These are phyloP conservation scores for Venustampulla echinocandica DNA, from an alignment of 495 filamentous ascomycete genomes.

Conservation along the genomic window DNA sequence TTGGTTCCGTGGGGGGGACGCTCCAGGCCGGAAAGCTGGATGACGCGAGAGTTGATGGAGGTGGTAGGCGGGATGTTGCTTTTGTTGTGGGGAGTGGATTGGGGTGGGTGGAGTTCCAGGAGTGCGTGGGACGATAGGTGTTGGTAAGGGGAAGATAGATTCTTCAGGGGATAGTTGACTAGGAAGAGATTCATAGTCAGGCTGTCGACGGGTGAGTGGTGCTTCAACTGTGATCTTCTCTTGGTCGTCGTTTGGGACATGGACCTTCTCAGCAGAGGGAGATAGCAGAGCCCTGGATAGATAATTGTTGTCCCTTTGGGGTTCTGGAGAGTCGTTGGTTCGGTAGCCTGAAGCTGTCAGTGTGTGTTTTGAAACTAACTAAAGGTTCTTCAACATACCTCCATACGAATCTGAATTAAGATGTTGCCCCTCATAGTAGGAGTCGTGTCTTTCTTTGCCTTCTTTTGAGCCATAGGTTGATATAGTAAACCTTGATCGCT, in stretches of 20 bases:
- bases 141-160: neutral
- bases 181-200: too few relatives aligned
- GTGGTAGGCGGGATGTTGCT: slow-evolving; percentile 11
- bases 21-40: slow-evolving; percentile 8
- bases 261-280: neutral
- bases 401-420: neutral
- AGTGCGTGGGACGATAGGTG: neutral
- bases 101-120: neutral
- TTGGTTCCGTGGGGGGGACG: neutral
- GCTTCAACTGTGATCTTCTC: neutral
- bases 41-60: slow-evolving; percentile 8
- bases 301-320: neutral
- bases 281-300: neutral
- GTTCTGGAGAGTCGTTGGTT: neutral
- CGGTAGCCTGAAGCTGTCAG: neutral
- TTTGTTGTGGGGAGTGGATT: slow-evolving; percentile 4
- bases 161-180: slow-evolving; percentile 5
- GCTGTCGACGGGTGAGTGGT: neutral
- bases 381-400: neutral
- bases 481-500: neutral
- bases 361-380: neutral
- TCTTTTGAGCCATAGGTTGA: neutral
- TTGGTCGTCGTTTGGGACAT: neutral
- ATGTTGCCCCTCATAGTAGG: neutral
- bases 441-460: neutral